These are phyloP conservation scores for Phyllosticta ampelicida DNA, from an alignment of 2,329 filamentous ascomycete species.

Conservation along the genomic window DNA sequence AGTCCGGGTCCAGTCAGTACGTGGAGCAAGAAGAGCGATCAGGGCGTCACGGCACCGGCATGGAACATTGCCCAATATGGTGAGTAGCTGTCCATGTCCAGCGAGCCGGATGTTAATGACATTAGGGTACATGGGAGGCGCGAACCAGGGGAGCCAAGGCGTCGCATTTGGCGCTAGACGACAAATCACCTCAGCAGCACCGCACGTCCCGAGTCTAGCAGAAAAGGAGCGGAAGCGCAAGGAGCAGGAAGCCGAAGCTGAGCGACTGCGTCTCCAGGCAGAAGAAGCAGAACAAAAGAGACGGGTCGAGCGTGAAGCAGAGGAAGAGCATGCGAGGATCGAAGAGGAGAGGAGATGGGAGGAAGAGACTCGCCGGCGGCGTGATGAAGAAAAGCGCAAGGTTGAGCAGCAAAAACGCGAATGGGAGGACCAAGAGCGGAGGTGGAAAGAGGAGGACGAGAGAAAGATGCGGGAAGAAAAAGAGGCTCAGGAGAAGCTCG, in stretches of 20 bases:
- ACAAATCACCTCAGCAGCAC: conserved; percentile 79
- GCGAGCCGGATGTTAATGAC: background rate
- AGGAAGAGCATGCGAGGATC: conserved; percentile 50
- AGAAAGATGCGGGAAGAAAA: conserved; percentile 60
- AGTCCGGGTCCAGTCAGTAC: conserved; percentile 57
- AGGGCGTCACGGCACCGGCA: conserved; percentile 70
- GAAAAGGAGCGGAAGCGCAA: conserved; percentile 67
- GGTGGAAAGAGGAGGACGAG: conserved; percentile 70
- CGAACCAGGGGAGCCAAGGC: conserved; percentile 89
- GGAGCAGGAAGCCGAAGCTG: conserved; percentile 47
- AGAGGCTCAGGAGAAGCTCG: conserved; percentile 56
- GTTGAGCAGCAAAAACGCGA: conserved; percentile 58
- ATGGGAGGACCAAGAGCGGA: conserved; percentile 67
- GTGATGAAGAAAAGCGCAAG: conserved; percentile 48
- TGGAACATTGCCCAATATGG: conserved; percentile 98
- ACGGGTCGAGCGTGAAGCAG: conserved; percentile 41
- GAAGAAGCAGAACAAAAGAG: conserved; percentile 43
- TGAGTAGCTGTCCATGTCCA: background rate
- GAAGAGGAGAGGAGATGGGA: conserved; percentile 60
- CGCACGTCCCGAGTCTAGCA: conserved; percentile 66
- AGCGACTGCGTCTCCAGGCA: conserved; percentile 37
- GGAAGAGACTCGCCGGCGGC: conserved; percentile 49
- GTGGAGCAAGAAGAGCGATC: conserved; percentile 81
- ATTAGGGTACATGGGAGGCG: conserved; percentile 80
- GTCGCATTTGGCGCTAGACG: conserved; percentile 84